phyloP scores from a whole-genome alignment of 208 protist genomes.

The Angomonas desouzai region DNA sequence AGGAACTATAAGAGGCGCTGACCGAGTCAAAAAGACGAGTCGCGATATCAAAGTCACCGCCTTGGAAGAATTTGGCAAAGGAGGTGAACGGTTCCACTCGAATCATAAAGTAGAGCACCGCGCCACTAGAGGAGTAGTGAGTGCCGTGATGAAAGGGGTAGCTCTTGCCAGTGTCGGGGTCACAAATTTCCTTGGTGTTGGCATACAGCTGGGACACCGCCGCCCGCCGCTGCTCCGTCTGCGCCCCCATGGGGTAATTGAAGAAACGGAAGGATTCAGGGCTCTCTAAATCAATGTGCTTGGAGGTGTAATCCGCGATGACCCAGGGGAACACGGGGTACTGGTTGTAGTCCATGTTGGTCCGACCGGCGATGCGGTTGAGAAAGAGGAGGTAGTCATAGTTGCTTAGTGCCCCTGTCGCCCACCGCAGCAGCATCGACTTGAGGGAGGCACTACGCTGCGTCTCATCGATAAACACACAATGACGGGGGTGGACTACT shows the following conservation, averaged over 20 bases:
- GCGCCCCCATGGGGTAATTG: constrained; percentile 95
- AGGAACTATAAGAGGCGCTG: constrained; percentile 65
- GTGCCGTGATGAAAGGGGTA: constrained; percentile 97
- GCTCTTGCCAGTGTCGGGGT: constrained; percentile 28
- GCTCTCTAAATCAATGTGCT: constrained; percentile 67
- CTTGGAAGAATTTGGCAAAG: constrained; percentile 80
- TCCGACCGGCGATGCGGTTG: constrained; percentile 89
- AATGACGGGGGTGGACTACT: constrained; percentile 33
- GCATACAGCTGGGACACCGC: constrained; percentile 78
- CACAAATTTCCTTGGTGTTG: constrained; percentile 32
- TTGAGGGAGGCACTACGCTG: constrained; percentile 46
- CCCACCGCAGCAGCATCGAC: constrained; percentile 85
- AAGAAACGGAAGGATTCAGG: constrained; percentile 88
- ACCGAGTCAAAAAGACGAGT: constrained; percentile 95
- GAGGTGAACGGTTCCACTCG: constrained; percentile 97
- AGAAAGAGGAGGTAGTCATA: constrained; percentile 93
- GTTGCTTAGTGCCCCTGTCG: constrained; percentile 88
- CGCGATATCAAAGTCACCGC: constrained; percentile 90
- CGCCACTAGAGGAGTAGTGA: constrained; percentile 96
- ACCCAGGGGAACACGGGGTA: constrained; percentile 96
- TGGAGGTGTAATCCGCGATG: constrained; percentile 84
- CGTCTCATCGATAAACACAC: constrained; percentile 57
- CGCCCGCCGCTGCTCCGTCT: constrained; percentile 71
- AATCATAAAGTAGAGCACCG: constrained; percentile 96
- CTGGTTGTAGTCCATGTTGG: constrained; percentile 91